A percentile compares a stretch with the other conserved stretches of the same genome.
phyloP scores from a whole-genome alignment of 2,329 filamentous ascomycete genomes.

The Cladosporium sp. region DNA sequence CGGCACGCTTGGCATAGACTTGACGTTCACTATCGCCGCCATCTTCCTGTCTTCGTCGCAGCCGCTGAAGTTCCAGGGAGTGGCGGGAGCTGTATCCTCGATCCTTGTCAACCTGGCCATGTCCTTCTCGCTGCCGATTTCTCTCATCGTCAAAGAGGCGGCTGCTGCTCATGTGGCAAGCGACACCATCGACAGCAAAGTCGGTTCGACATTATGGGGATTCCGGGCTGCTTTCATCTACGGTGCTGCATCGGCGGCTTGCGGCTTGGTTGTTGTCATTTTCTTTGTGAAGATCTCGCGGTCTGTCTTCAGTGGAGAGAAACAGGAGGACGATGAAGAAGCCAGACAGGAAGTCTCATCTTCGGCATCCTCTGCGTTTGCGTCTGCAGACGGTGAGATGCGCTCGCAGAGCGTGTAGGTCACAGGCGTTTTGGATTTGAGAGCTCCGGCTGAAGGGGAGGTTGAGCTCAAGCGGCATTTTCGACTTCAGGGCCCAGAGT shows the following conservation, averaged over 20 bases:
- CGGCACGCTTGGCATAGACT: constrained; percentile 40
- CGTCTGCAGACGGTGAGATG: background rate
- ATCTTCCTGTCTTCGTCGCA: constrained; percentile 38
- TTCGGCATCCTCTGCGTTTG: background rate
- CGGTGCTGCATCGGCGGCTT: constrained; percentile 34
- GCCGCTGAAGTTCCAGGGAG: constrained; percentile 38
- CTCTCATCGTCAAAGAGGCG: constrained; percentile 31
- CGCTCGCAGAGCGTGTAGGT: background rate
- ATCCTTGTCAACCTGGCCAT: constrained; percentile 42
- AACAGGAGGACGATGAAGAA: constrained; percentile 28
- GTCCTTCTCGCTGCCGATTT: constrained; percentile 39
- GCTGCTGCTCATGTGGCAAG: background rate
- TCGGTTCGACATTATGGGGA: constrained; percentile 23
- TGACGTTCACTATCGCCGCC: constrained; percentile 40
- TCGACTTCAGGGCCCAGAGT: background rate
- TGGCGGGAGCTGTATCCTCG: constrained; percentile 40
- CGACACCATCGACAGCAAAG: background rate
- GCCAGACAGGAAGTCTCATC: background rate
- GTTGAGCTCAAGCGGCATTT: background rate
- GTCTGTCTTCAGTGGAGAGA: constrained; percentile 26
- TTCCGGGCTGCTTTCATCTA: constrained; percentile 37
- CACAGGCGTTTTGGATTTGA: no score
- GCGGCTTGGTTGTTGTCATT: constrained; percentile 33
- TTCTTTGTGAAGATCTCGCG: constrained; percentile 36
- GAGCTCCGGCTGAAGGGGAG: background rate